These are phyloP conservation scores for Polygonum aviculare DNA, from an alignment of 148 eudicot species.

Conservation along the genomic window DNA sequence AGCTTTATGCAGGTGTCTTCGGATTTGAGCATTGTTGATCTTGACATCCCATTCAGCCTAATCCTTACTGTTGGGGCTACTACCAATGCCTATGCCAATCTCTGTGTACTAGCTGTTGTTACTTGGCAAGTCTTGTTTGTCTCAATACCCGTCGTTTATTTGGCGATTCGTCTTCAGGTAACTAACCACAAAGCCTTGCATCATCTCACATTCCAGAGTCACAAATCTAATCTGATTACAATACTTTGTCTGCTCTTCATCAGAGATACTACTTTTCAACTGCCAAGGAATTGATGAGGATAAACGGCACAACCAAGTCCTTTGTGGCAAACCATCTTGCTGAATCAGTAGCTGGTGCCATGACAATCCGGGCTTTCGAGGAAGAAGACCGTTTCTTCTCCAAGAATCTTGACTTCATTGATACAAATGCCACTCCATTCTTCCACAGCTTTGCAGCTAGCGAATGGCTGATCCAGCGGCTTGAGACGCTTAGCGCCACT, in stretches of 20 bases:
- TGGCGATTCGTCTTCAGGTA: slow-evolving; percentile 78
- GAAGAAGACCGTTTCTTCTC: slow-evolving; percentile 78
- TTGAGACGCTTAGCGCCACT: slow-evolving; percentile 69
- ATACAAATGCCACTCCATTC: slow-evolving; percentile 68
- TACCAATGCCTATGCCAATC: slow-evolving; percentile 42
- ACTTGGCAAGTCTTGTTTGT: slow-evolving; percentile 93
- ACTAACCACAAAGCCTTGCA: neutral
- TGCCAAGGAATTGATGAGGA: slow-evolving; percentile 84
- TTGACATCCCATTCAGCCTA: slow-evolving; percentile 67
- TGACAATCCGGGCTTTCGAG: slow-evolving; percentile 78
- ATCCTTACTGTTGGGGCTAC: slow-evolving; percentile 54
- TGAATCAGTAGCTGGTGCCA: slow-evolving; percentile 74
- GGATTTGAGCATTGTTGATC: slow-evolving; percentile 82
- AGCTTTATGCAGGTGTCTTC: slow-evolving; percentile 46
- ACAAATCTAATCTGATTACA: neutral
- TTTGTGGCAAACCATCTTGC: slow-evolving; percentile 83
- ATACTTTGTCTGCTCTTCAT: neutral
- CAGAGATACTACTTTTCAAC: slow-evolving; percentile 75
- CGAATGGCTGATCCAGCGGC: slow-evolving; percentile 85
- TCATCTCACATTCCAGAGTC: too few species aligned
- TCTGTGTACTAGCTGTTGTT: slow-evolving; percentile 57
- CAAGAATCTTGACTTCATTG: slow-evolving; percentile 71
- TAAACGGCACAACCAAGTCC: slow-evolving; percentile 91
- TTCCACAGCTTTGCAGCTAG: slow-evolving; percentile 80
- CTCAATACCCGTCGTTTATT: slow-evolving; percentile 57